Evolutionary conservation across 2,329 filamentous ascomycete species (phyloP), one percentile per base, ranked within the genome.

Genomic region (Phyllosticta citriasiana): DNA sequence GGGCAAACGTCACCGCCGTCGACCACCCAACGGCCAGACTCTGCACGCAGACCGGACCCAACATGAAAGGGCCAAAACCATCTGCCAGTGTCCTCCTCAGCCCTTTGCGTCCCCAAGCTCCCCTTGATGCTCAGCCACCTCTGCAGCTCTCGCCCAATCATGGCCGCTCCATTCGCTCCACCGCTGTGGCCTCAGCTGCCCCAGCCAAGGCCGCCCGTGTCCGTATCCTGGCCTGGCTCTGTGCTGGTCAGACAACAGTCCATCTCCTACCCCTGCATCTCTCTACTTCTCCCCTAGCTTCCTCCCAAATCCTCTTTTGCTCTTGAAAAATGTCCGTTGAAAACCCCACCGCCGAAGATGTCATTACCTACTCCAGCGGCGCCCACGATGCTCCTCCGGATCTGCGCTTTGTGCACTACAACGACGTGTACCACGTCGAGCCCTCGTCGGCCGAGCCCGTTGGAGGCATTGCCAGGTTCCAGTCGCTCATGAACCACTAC

Each of bases 381-480:
- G 72, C 14, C 16, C 72, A 77, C 33, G 71, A 71, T 60, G 76
- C 76, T 53, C 72, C 79, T 52, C 88, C 90, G 53, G 88, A 91
- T 71, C 76, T 96, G 57, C 85, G 91, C n/a, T 75, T 96, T 60
- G 72, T 96, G 33, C 92, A 96, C 76, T 96, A 88, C 80, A 96
- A 96, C 74, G 91, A 97, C 75, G 91, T 96, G 63, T 96, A 96
- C 73, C 92, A 96, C 68, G 83, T 96, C 59, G 91, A 96, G 74
- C 67, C 81, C 55, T 79, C 80, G 1, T 91, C 89, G 26, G 84
- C 88, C 16, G 90, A 96, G 70, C 92, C 92, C 1, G 85, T 91
- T 2, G 92, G 92, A 27, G 92, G 92, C 19, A 82, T 88, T 52
- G 80, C 89, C 30, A 83, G 92, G 55, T 96, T 97, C 75, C 86